Base-by-base conservation (phyloP, 208 protist species). In the Giardia duodenalis region DNA sequence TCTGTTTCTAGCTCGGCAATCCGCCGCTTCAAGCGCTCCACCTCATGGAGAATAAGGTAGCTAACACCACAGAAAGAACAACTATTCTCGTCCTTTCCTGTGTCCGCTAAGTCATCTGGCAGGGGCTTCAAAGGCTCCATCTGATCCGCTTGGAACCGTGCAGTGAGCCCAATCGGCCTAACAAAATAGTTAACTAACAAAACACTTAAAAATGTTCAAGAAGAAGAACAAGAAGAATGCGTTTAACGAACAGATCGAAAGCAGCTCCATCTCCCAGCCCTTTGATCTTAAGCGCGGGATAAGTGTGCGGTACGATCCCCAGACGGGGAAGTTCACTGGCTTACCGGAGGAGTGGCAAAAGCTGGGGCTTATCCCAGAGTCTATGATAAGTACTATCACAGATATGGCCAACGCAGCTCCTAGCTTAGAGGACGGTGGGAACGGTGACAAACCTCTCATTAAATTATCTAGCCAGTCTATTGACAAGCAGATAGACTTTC, bases 291-390 rank as follows among this genome's bases (percentile, higher is more conserved):
- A 76, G 30, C 46, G 92, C 3, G 92, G 92, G 10, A 88, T 92
- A 2, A 43, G 67, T 45, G 47, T 92, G 3, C 19, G 39, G 67
- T 88, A 46, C 30, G 92, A 92, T 87, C 67, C 47, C 2, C 4
- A 76, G 3, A 92, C 67, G n/a, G 92, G 92, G 3, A 88, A 43
- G 19, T 87, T 92, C 2, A 87, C 4, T 30, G 92, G 92, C 4
- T 2, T 92, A 19, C 92, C 92, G 10, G 3, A 92, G 44, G 67
- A 92, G 47, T 92, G 92, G 92, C 4, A 3, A 67, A n/a, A 46
- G 19, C 19, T 67, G 2, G 46, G 46, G 30, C 46, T 92, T 2
- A 88, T 92, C 2, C 92, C 92, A 2, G 3, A 43, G 4, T 10
- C 57, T 2, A 48, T 67, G 67, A 43, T 44, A 46, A 19, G 44